Evolutionary conservation across 768 basidiomycete species (phyloP), one percentile per base, ranked within the genome.

Genomic region (Lentinus brumalis): DNA sequence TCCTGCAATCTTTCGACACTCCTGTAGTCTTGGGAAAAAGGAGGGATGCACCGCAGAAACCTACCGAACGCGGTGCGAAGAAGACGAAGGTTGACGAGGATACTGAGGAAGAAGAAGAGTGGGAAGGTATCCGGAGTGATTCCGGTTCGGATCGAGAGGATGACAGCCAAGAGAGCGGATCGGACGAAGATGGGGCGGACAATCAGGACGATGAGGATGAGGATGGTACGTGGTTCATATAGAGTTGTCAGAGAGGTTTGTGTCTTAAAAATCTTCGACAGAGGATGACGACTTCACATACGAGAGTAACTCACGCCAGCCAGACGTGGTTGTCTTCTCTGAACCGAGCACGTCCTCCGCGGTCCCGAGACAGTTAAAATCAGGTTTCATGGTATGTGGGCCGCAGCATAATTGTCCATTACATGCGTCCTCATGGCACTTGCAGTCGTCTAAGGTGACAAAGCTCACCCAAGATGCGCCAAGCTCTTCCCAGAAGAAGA

Each of bases 391-490:
- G 91, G 92, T 91, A 68, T 57, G 77, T 69, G 53, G 47, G 57
- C 64, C 49, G 35, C 31, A 26, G 35, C 12, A 26, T 47, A 30
- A 14, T 21, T 42, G 64, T 53, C 44, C 50, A 51, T 26, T 56
- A 11, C 50, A 52, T 52, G 21, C 6, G 50, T 45, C 51, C 50
- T 46, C 7, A 35, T 35, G 35, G 26, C 9, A 5, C 38, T n/a
- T 40, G 21, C 60, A 92, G 92, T 94, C 92, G 3, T 91, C 92
- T 26, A 93, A 88, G 75, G 82, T 91, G 26, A 80, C 83, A 18
- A 87, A 85, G 66, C 60, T 92, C 31, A 79, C 78, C 29, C 69
- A 77, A 58, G 77, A 79, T 35, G 55, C 66, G 0, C 57, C 68
- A 12, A 63, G 62, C 35, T 30, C 65, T 9, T 57, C 45, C 5